Base-by-base conservation (phyloP, 495 filamentous ascomycete species). In the Penicillium riverlandense region DNA sequence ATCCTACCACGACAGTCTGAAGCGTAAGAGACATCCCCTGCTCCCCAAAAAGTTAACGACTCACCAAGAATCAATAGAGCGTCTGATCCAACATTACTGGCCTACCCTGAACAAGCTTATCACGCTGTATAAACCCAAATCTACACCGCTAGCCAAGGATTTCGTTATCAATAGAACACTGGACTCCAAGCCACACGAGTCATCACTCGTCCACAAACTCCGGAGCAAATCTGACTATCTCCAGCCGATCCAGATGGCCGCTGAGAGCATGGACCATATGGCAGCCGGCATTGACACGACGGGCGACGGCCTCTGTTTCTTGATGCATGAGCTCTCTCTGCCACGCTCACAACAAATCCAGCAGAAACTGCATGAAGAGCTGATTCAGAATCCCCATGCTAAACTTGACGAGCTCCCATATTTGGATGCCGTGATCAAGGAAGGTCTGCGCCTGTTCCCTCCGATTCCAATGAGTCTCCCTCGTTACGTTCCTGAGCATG, bases 261-360 rank as follows among this genome's bases (percentile, higher is more conserved):
- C 70, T 8, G 72, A 76, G 59, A 72, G 66, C 53, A 71, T 63
- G 47, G 68, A 72, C 32, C 67, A 72, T 38, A 62, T 64, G 63
- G 77, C 71, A 0, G 82, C 82, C 0, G 82, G 82, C 1, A 83
- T 84, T 45, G 82, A 84, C 48, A 85, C 82, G 2, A 84, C 80
- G 0, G 80, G 80, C 27, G 80, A 84, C 51, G 76, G 71, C 1
- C 60, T 84, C 0, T 82, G 78, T 45, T 82, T 84, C 43, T 59
- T 84, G 7, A 79, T 85, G 76, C 80, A 77, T 71, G 73, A 83
- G 55, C 63, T 85, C 1, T 85, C 82, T 0, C 73, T 71, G 39
- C 72, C 77, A 2, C 44, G 63, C 0, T 76, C 72, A 7, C 40
- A 58, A 1, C 35, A 43, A 1, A 62, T 73, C 27, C 80, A 83